Base-by-base conservation (phyloP, 2,329 filamentous ascomycete genomes). In the Fusarium devonianum region DNA sequence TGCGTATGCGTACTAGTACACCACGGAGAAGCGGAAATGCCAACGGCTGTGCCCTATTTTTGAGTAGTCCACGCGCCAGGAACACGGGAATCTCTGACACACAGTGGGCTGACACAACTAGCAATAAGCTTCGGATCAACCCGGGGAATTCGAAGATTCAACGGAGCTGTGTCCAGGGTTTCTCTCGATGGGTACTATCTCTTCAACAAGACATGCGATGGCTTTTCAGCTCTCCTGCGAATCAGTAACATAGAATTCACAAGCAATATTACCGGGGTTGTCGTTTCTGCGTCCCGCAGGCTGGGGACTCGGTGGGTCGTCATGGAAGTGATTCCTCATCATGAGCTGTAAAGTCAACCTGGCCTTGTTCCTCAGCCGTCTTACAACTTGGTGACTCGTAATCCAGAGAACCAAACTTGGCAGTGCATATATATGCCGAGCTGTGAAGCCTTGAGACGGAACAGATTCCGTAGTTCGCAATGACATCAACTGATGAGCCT, bases 11-110 rank as follows among this genome's bases (percentile, higher is more conserved):
- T n/a, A n/a, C n/a, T n/a, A n/a, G n/a, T n/a, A n/a, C n/a, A n/a
- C 37, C 29, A 46, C 62, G 62, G 62, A 65, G 62, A 65, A 55
- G 58, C 62, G 62, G 62, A 65, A 64, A 65, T 65, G 36, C 12
- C 43, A 58, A 36, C 39, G 29, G 19, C 44, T 33, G 26, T 30
- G 18, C 29, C 30, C 52, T 33, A 41, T 52, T 41, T 33, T 47
- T 17, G 35, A 34, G 44, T 43, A 26, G n/a, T 50, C 49, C 51
- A 59, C 53, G 40, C 37, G 49, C 53, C 43, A 52, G 35, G 38
- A 40, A 26, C 32, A 4, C 10, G n/a, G n/a, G 39, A 64, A 50
- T 40, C 39, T 32, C 19, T 65, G 63, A 65, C 63, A 64, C 41
- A 64, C 11, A 64, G 35, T 65, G 63, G 60, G 36, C 63, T 65